Evolutionary conservation across 2,329 filamentous ascomycete species (phyloP), one percentile per base, ranked within the genome.

Genomic region (Aaosphaeria arxii): DNA sequence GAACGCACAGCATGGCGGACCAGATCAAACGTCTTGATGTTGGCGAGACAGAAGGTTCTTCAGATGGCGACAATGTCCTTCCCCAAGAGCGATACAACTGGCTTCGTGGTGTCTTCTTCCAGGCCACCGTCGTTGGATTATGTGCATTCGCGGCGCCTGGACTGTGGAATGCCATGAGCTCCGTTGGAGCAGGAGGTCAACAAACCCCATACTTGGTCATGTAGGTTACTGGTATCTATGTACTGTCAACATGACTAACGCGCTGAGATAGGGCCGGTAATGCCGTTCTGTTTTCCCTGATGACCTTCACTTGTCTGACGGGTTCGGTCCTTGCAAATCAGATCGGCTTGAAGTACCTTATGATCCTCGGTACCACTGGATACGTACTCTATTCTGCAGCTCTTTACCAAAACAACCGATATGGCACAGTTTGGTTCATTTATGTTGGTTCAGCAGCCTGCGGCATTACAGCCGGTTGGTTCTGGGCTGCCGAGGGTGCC

Each of bases 361-460:
- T 72, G 4, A 61, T 66, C 36, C 53, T 72, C 7, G 70, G 70
- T 3, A 63, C 67, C 0, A 47, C 62, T 0, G 69, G 70, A 1
- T 73, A 68, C 39, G 63, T 62, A 6, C 42, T 72, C 2, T 73
- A 71, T 47, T 66, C 66, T 1, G 69, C 70, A 0, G 66, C 65
- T 0, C 51, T 73, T n/a, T 71, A 73, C 47, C 53, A 61, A 9
- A 72, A 72, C 48, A 72, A 63, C 33, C 55, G 56, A 1, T 63
- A 63, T 39, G 62, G 63, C 7, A 59, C 44, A 1, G 47, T 59
- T 11, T 60, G 57, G 55, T 57, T 58, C 44, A 47, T 59, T 9
- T 61, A 59, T 32, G 45, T 62, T 17, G 61, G 59, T 1, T 58
- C 62, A 4, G 60, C 57, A 3, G 55, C 58, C 11, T 64, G 53